Base-by-base conservation (phyloP, 169 alveolate genomes). In the Eimeria maxima region DNA sequence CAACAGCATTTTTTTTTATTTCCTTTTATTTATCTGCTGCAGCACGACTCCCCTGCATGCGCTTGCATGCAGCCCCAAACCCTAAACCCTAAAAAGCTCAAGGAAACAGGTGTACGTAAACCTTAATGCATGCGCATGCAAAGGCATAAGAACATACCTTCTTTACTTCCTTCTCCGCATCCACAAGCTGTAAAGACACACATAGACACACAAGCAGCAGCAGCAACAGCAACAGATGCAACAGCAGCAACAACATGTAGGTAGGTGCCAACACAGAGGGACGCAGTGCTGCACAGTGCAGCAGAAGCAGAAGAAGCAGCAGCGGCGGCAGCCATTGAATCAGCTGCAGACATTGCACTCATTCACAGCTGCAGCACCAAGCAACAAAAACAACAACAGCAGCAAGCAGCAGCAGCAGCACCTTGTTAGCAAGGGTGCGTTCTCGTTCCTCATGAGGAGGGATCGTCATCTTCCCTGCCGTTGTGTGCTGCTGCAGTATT, bases 351-450 rank as follows among this genome's bases (percentile, higher is more conserved):
- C 10, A 38, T 50, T 33, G 88, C 60, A 22, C 4, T 5, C 76
- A n/a, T 33, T 69, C 44, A 60, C 38, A 83, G 74, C 73, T 22
- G 69, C 92, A 45, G 57, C 73, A 57, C 67, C 67, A 57, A 53
- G 92, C 53, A 83, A 74, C 69, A 47, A 53, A 50, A 47, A 44
- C 73, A 83, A 44, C 92, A 53, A 55, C 50, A 83, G 92, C 69
- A 55, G 73, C 50, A 83, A 57, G 92, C 76, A 83, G 73, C 53
- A 83, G 92, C 44, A 69, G 45, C 80, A 69, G 80, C 80, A 69
- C 80, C 80, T 18, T 42, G 47, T 24, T n/a, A 8, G 69, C 73
- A 50, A 27, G 50, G 27, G 73, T 5, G 73, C 92, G 73, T 20
- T 55, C 80, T n/a, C 44, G 38, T 45, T 7, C 20, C 4, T 69